Percentiles rank a stretch among this genome's conserved stretches.
phyloP scores from a whole-genome alignment of 83 land plant species.

The Picea abies region DNA sequence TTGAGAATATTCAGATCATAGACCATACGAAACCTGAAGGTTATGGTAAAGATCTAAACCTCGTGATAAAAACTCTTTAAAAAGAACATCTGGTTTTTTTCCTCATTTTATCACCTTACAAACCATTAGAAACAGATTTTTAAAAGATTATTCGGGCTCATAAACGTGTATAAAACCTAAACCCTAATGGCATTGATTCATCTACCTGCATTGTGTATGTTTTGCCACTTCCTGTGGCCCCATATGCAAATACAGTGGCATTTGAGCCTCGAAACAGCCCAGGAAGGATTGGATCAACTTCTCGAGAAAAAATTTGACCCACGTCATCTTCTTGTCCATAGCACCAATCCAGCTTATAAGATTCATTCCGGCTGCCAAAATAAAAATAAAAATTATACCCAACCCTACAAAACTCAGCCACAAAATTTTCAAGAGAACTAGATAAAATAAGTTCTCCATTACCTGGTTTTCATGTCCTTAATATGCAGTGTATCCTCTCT shows the following conservation, averaged over 20 bases:
- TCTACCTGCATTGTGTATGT: constrained; percentile 96
- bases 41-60: background rate
- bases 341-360: constrained; percentile 81
- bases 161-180: background rate
- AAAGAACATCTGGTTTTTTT: background rate
- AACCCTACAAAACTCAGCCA: background rate
- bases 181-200: background rate
- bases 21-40: background rate
- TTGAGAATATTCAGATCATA: background rate
- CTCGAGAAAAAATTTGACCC: constrained; percentile 55
- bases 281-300: constrained; percentile 72
- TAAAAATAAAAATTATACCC: background rate
- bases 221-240: constrained; percentile 97
- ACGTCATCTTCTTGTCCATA: constrained; percentile 66
- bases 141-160: too few species aligned
- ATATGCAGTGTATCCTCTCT: constrained; percentile 33
- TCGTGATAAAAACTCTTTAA: too few species aligned
- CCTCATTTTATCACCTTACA: background rate
- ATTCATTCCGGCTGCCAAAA: constrained; percentile 73
- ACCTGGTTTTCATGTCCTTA: constrained; percentile 47
- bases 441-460: background rate
- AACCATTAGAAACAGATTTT: background rate
- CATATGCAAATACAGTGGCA: constrained; percentile 96
- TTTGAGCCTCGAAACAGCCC: constrained; percentile 75
- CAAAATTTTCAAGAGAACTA: background rate